Percentiles rank a stretch among this genome's conserved stretches.
These are phyloP conservation scores for Geotrichum klebahnii DNA, from an alignment of 1,139 yeast genomes.

Conservation along the genomic window DNA sequence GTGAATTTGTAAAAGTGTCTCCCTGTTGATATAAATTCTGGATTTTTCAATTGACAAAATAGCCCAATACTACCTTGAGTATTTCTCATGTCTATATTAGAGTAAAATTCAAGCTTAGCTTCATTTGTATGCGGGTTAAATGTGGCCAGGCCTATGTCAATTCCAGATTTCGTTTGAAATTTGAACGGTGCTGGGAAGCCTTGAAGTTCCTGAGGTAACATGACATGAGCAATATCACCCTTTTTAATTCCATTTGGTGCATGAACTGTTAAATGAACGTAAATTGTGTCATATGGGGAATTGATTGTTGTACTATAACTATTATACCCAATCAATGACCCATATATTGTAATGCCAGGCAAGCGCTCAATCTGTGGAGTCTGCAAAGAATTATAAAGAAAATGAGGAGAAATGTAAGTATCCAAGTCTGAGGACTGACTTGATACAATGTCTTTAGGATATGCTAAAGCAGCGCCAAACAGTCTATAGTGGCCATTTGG, in stretches of 20 bases:
- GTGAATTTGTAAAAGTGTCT: constrained; percentile 16
- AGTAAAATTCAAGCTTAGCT: neutral
- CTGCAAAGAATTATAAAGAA: neutral
- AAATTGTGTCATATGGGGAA: constrained; percentile 16
- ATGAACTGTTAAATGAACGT: constrained; percentile 4
- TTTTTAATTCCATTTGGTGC: constrained; percentile 13
- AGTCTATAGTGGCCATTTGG: constrained; percentile 13
- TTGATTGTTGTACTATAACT: constrained; percentile 1
- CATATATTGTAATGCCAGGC: constrained; percentile 4
- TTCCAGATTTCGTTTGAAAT: constrained; percentile 8
- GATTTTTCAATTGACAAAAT: constrained; percentile 10
- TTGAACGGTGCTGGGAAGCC: constrained; percentile 14
- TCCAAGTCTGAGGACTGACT: constrained; percentile 11
- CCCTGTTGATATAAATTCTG: constrained; percentile 2
- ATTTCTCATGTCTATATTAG: neutral
- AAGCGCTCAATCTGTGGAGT: neutral
- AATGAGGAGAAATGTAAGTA: constrained; percentile 6
- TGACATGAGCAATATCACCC: constrained; percentile 12
- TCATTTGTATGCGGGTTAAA: constrained; percentile 12
- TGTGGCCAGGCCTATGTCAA: constrained; percentile 11
- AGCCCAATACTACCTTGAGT: constrained; percentile 7
- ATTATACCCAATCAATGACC: constrained; percentile 11
- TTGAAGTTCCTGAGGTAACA: constrained; percentile 9
- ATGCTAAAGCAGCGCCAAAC: constrained; percentile 15
- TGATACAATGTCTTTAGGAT: constrained; percentile 16